Evolutionary conservation across 257 asterid genomes (phyloP), one percentile per base, ranked within the genome.

Genomic region (Mentha longifolia): DNA sequence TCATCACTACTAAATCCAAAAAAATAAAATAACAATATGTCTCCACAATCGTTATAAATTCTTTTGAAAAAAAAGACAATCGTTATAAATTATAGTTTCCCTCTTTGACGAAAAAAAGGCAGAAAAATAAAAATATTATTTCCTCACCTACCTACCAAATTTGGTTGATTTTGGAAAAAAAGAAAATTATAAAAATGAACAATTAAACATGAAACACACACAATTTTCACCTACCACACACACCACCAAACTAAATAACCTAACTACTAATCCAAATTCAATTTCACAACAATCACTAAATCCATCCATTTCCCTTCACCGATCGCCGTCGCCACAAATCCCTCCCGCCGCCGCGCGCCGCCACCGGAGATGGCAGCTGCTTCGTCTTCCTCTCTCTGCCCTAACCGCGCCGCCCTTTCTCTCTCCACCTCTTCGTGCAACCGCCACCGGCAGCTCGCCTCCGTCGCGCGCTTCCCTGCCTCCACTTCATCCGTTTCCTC

Each of bases 381-480:
- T 61, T 64, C 88, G 25, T 85, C 95, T 15, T 85, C 95, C 37
- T 84, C 93, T 39, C 43, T 90, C 63, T 85, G 84, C 76, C 78
- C 77, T 57, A 81, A 72, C 50, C 79, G 71, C 58, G 62, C 89
- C 58, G 62, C 89, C 54, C 30, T 80, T 41, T 59, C 82, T 12
- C 68, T 74, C 71, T 61, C 83, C 77, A 16, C 68, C 67, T 49
- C 83, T 41, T 49, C 81, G 72, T 72, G 60, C 70, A 54, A 14
- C 60, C 81, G 49, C 74, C 80, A 49, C 74, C 74, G 66, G 56
- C 81, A 75, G 43, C 73, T 79, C 65, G 16, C 73, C 47, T 77
- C 80, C 22, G 68, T 58, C 33, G 66, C 80, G 50, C 88, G 85
- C 52, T 75, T 82, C 74, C 88, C 87, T 15, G 62, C 64, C 62